These are phyloP conservation scores for Typha latifolia DNA, from an alignment of 176 grass and related monocot species.

Conservation along the genomic window DNA sequence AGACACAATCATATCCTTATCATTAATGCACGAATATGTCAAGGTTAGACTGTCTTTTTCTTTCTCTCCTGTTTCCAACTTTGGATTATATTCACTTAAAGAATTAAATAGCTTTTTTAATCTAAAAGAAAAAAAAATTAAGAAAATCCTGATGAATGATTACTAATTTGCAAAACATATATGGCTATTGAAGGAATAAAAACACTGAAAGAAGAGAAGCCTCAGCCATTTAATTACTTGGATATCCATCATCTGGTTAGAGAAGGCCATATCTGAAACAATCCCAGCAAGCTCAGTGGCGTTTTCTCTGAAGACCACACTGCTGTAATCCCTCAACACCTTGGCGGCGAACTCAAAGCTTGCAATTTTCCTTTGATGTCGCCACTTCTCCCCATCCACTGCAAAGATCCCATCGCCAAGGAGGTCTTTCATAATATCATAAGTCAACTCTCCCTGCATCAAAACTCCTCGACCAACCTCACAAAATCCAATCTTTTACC, in stretches of 20 bases:
- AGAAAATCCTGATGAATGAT: too few species aligned
- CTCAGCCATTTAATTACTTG: conserved; percentile 8
- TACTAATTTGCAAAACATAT: too few species aligned
- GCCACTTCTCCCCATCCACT: conserved; percentile 71
- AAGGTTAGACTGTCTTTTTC: too few species aligned
- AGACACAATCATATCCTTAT: too few species aligned
- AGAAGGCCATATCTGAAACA: conserved; percentile 19
- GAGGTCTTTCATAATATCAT: conserved; percentile 38
- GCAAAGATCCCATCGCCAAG: conserved; percentile 78
- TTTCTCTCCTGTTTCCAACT: too few species aligned
- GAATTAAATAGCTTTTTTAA: too few species aligned
- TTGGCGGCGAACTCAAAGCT: conserved; percentile 65
- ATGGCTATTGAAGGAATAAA: not conserved
- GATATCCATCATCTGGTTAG: conserved; percentile 30
- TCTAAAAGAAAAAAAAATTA: too few species aligned
- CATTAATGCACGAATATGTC: too few species aligned
- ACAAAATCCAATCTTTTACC: not conserved
- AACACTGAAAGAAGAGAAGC: not conserved
- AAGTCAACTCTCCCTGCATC: conserved; percentile 22
- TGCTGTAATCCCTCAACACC: conserved; percentile 63
- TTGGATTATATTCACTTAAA: too few species aligned
- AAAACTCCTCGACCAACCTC: not conserved
- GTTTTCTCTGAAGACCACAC: conserved; percentile 46
- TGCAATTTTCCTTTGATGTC: conserved; percentile 68
- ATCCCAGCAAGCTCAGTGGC: conserved; percentile 39